These are phyloP conservation scores for Zalerion maritima DNA, from an alignment of 495 filamentous ascomycete species.

Conservation along the genomic window DNA sequence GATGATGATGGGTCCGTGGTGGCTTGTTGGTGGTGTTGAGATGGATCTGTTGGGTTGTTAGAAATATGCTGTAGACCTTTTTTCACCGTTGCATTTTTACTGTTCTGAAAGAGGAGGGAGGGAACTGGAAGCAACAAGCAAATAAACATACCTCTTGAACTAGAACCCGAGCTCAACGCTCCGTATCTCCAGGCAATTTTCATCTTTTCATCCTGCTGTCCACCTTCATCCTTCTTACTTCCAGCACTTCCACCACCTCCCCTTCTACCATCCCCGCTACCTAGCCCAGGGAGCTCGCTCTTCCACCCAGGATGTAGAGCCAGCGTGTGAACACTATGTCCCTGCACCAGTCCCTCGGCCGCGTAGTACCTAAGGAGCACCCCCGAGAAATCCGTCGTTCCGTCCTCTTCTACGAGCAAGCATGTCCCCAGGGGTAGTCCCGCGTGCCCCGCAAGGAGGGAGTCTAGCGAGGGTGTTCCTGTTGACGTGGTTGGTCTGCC, in stretches of 20 bases:
- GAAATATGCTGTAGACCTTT: too few species aligned
- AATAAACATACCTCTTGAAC: slow-evolving; percentile 31
- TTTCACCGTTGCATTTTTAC: too few species aligned
- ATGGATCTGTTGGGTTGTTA: too few species aligned
- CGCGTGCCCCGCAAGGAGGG: slow-evolving; percentile 74
- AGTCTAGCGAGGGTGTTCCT: slow-evolving; percentile 71
- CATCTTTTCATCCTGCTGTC: slow-evolving; percentile 56
- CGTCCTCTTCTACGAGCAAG: slow-evolving; percentile 76
- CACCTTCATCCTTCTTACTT: slow-evolving; percentile 16
- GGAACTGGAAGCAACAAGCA: background rate
- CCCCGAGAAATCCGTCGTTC: slow-evolving; percentile 87
- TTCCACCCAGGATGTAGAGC: slow-evolving; percentile 69
- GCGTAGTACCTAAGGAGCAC: slow-evolving; percentile 78
- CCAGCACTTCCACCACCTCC: slow-evolving; percentile 23
- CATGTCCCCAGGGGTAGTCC: slow-evolving; percentile 72
- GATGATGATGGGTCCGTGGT: background rate
- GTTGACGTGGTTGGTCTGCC: slow-evolving; percentile 84
- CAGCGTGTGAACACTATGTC: slow-evolving; percentile 74
- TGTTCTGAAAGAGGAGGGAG: background rate
- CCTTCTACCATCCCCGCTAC: slow-evolving; percentile 31
- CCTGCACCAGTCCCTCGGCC: slow-evolving; percentile 85
- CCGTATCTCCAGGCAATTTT: slow-evolving; percentile 99
- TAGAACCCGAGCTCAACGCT: slow-evolving; percentile 50
- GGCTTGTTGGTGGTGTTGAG: background rate
- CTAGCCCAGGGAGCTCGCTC: slow-evolving; percentile 64